These are phyloP conservation scores for Penicillium sp. DNA, from an alignment of 2,329 filamentous ascomycete genomes.

Conservation along the genomic window DNA sequence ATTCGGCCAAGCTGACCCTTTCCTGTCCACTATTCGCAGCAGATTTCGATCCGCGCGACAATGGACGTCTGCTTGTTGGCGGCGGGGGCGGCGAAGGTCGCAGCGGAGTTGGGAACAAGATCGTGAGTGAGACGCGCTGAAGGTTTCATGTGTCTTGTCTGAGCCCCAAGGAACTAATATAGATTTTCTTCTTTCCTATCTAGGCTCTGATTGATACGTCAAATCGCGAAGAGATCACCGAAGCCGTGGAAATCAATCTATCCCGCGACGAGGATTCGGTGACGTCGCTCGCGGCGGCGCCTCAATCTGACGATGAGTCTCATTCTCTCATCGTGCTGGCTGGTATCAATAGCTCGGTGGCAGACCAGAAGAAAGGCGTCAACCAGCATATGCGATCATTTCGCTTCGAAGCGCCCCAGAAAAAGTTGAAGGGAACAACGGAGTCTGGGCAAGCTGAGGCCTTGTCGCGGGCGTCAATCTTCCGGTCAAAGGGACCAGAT, in stretches of 20 bases:
- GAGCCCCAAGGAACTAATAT: not conserved
- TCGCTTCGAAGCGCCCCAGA: conserved; percentile 51
- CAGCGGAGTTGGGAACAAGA: conserved; percentile 80
- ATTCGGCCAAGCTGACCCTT: conserved; percentile 58
- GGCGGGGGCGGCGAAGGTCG: conserved; percentile 80
- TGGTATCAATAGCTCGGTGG: conserved; percentile 75
- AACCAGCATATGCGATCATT: conserved; percentile 83
- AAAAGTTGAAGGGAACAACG: conserved; percentile 12
- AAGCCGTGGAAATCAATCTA: conserved; percentile 67
- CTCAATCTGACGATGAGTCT: conserved; percentile 45
- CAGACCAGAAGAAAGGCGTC: conserved; percentile 64
- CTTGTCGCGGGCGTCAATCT: conserved; percentile 48
- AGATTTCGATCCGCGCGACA: conserved; percentile 79
- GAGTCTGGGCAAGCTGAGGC: conserved; percentile 34
- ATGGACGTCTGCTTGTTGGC: conserved; percentile 69
- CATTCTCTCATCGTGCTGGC: conserved; percentile 55
- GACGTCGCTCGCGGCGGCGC: conserved; percentile 68
- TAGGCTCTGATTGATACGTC: conserved; percentile 69
- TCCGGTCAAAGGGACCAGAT: conserved; percentile 37
- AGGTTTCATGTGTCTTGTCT: not conserved
- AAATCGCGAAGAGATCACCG: conserved; percentile 56
- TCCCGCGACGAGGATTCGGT: conserved; percentile 84
- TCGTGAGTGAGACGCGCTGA: conserved; percentile 50
- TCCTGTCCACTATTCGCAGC: conserved; percentile 81
- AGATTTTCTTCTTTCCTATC: not conserved